Conservation (phyloP, 306 rosid species). For the Argentina anserina region DNA sequence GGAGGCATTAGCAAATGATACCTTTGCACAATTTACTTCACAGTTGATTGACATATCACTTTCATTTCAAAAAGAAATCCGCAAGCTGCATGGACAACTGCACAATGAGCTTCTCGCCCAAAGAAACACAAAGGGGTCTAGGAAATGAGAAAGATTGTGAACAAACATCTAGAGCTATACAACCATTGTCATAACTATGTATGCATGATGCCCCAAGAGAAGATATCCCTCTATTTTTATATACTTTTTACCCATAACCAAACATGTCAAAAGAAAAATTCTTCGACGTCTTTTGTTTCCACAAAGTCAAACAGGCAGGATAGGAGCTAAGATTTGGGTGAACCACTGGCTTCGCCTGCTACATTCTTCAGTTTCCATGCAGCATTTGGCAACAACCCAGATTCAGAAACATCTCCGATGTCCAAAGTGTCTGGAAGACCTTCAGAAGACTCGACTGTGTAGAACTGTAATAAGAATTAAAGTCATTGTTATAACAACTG, state of each 20-base stretch:
- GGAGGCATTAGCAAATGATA: neutral
- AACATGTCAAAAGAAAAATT: conserved; percentile 28
- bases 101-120: conserved; percentile 31
- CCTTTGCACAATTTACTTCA: neutral
- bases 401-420: conserved; percentile 80
- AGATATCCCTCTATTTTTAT: conserved; percentile 32
- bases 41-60: conserved; percentile 12
- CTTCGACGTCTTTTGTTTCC: conserved; percentile 7
- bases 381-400: conserved; percentile 32
- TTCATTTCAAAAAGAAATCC: conserved; percentile 19
- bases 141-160: conserved; percentile 24
- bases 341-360: conserved; percentile 48
- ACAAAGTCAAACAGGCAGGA: conserved; percentile 30
- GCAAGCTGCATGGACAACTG: conserved; percentile 25
- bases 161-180: conserved; percentile 51
- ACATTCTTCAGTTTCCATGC: conserved; percentile 53
- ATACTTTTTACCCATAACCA: conserved; percentile 37
- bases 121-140: conserved; percentile 34
- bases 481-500: neutral
- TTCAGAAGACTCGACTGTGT: conserved; percentile 44
- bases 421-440: conserved; percentile 80
- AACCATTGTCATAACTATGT: conserved; percentile 24
- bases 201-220: conserved; percentile 19
- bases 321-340: conserved; percentile 35
- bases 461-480: conserved; percentile 35